Evolutionary conservation across 805 yeast genomes (phyloP), one percentile per base, ranked within the genome.

Genomic region (Kodamaea leandrae): DNA sequence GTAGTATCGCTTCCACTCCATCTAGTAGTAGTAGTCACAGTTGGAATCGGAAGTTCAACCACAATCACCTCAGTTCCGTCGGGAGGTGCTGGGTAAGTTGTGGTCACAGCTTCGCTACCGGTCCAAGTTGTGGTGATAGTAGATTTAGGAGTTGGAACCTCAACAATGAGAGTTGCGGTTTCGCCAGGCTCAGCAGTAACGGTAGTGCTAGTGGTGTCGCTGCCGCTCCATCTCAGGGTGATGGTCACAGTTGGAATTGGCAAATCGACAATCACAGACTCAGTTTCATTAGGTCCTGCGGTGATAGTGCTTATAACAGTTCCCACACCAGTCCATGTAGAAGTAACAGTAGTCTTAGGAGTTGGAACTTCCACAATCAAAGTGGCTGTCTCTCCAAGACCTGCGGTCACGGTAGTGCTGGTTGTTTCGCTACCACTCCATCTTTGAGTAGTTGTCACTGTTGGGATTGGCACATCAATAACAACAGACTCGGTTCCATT

Each of bases 141-240:
- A 9, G 19, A 13, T 4, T 45, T 42, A n/a, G 34, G 14, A 8
- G 40, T 13, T n/a, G 48, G 35, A 3, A 26, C 38, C 6, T 47
- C 45, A 19, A 10, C 35, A 16, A 13, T 34, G 32, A 15, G 42
- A 12, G 42, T 29, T 10, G 17, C 36, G 15, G 41, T 38, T 21
- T 24, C 23, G 3, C 39, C 39, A 3, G 33, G 33, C 4, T 3
- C 15, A 20, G 37, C 20, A 4, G 60, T 58, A 15, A 53, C 54
- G 17, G 44, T 44, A 13, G 55, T 57, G n/a, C 43, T 51, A 19
- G 53, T 53, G 2, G 60, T 56, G 34, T 39, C 49, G 6, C 61
- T 57, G 15, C 44, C 47, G 4, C 41, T 43, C 19, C 47, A 23
- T 13, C 20, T 29, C 3, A 17, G 3, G 6, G 41, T 38, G 14